Evolutionary conservation across 2,329 filamentous ascomycete species (phyloP), one percentile per base, ranked within the genome.

Genomic region (Penicillium crustosum): DNA sequence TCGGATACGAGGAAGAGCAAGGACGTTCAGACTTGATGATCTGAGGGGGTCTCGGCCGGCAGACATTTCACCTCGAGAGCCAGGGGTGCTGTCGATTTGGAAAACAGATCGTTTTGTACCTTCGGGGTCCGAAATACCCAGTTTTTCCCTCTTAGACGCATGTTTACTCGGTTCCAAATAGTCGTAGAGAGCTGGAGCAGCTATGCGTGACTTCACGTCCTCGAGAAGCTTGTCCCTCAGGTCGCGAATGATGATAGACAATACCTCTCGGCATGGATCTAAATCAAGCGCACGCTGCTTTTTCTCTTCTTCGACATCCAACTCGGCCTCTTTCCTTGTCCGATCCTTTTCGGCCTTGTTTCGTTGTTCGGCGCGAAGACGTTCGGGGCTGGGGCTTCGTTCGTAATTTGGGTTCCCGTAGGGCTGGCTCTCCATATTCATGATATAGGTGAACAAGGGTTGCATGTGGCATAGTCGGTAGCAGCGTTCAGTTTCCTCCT

Each of bases 271-370:
- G 5, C 93, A 90, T n/a, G 94, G 93, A 73, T 99, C 93, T 63
- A 97, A 85, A 71, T 95, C 89, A 69, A 89, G 88, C 19, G 93
- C 93, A 52, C 93, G 83, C 66, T 93, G 89, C 69, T 86, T 88
- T 78, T 94, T 97, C 73, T 97, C 93, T 65, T 94, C 89, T 70
- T 97, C 92, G 8, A 93, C 71, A 70, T 97, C 93, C 49, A 87
- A 83, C 61, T 91, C 90, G 43, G 91, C 88, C 69, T 96, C 90
- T 48, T 83, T 86, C 54, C 84, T 84, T 44, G 85, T 77, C 56
- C 86, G 84, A 56, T 88, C 86, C 55, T 82, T 81, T 60, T 93
- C 88, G 39, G 87, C 87, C 67, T 85, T 83, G 56, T 85, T 83
- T 61, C 82, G 81, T 62, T 78, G 64, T 58, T 84, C 80, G 48